These are phyloP conservation scores for Grammothele lineata DNA, from an alignment of 768 basidiomycete genomes.

Conservation along the genomic window DNA sequence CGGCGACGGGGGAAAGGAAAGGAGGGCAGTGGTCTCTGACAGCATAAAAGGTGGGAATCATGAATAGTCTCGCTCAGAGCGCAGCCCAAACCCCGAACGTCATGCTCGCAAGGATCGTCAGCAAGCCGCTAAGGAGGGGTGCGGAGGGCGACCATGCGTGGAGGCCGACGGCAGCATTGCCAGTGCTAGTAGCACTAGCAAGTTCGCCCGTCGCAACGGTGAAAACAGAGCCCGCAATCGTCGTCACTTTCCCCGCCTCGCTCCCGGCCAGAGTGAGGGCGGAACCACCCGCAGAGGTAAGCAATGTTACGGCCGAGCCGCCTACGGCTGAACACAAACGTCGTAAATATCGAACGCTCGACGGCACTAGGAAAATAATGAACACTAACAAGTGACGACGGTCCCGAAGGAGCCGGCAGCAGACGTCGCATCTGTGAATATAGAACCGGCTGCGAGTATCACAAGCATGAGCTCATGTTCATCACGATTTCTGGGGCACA, in stretches of 20 bases:
- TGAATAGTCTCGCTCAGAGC: slow-evolving; percentile 17
- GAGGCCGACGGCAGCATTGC: slow-evolving; percentile 17
- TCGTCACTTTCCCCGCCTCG: slow-evolving; percentile 38
- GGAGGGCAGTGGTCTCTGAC: too few relatives aligned
- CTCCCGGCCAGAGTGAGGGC: slow-evolving; percentile 55
- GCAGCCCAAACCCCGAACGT: slow-evolving; percentile 39
- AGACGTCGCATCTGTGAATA: slow-evolving; percentile 32
- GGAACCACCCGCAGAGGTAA: slow-evolving; percentile 55
- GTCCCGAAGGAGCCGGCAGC: slow-evolving; percentile 1
- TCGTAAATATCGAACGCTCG: too few relatives aligned
- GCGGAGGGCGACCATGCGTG: slow-evolving; percentile 17
- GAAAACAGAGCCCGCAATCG: slow-evolving; percentile 49
- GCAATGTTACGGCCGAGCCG: slow-evolving; percentile 48
- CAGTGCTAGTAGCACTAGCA: slow-evolving; percentile 23
- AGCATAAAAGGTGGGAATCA: too few relatives aligned
- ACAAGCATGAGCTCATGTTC: background rate
- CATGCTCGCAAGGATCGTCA: slow-evolving; percentile 27
- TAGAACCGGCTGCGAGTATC: slow-evolving; percentile 30
- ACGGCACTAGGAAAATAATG: too few relatives aligned
- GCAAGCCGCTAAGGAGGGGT: slow-evolving; percentile 28
- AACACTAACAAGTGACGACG: slow-evolving; percentile 24
- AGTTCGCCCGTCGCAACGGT: slow-evolving; percentile 42
- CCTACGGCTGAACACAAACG: slow-evolving; percentile 47
- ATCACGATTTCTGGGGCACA: too few relatives aligned
- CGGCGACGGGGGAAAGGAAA: too few relatives aligned